These are phyloP conservation scores for Henckelia pumila DNA, from an alignment of 257 asterid species.

Conservation along the genomic window DNA sequence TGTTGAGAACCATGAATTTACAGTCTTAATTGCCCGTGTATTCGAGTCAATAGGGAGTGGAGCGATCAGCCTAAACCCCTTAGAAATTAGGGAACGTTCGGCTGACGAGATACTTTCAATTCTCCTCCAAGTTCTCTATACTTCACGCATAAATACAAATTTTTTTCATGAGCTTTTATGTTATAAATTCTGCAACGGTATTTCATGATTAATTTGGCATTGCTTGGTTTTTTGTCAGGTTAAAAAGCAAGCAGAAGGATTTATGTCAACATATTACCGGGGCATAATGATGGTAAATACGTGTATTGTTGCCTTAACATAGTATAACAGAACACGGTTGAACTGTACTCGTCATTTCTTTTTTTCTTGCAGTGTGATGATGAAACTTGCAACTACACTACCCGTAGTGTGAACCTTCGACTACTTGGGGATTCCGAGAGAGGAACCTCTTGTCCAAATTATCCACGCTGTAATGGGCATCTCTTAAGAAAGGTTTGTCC, in stretches of 20 bases:
- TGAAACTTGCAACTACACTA: slow-evolving; percentile 82
- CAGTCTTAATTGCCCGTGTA: neutral
- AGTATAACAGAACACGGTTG: slow-evolving; percentile 19
- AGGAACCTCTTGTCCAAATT: slow-evolving; percentile 93
- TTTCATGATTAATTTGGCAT: slow-evolving; percentile 6
- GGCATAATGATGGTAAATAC: slow-evolving; percentile 79
- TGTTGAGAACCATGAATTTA: neutral
- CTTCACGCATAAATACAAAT: neutral
- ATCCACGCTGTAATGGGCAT: slow-evolving; percentile 82
- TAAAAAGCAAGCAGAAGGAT: slow-evolving; percentile 79
- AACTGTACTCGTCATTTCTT: slow-evolving; percentile 4
- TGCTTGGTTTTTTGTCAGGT: slow-evolving; percentile 55
- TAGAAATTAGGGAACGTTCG: neutral
- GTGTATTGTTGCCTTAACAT: slow-evolving; percentile 13
- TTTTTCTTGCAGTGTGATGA: slow-evolving; percentile 73
- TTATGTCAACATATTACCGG: slow-evolving; percentile 68
- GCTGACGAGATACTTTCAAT: neutral
- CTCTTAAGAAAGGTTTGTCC: slow-evolving; percentile 67
- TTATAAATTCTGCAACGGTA: neutral
- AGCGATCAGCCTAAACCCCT: neutral
- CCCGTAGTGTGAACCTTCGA: slow-evolving; percentile 77
- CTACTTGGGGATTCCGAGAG: slow-evolving; percentile 70
- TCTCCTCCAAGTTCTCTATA: neutral
- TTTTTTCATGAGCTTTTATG: neutral
- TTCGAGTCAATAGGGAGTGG: neutral